Evolutionary conservation across 441 rosid genomes (phyloP), one percentile per base, ranked within the genome.

Genomic region (Daphne laureola): DNA sequence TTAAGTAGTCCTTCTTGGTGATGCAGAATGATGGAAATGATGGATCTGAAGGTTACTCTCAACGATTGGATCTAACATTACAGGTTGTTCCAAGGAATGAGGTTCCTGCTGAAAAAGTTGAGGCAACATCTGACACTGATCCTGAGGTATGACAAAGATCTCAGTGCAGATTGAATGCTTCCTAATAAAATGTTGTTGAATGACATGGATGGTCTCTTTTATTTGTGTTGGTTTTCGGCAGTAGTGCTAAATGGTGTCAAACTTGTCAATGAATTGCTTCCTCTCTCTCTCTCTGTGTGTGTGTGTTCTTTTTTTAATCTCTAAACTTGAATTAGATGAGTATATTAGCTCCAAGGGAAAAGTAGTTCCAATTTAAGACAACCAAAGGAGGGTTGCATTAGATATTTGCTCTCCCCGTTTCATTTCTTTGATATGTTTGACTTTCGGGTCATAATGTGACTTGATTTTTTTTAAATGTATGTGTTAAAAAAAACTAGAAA

Each of bases 81-180:
- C 69, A 17, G 43, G 58, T 51, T 54, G 53, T 57, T 65, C 60
- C 57, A 31, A 35, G 31, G 56, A 36, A 43, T 62, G 57, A 72
- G 41, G 65, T 41, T 16, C 58, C 27, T 57, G 51, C 17, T 43
- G 59, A 61, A 53, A 59, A 60, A 51, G 49, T 55, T 7, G 59
- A 31, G 14, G 58, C 43, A 27, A 35, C 38, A 18, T n/a, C 49
- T 14, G 48, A 42, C 12, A 43, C 12, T 59, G 65, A 78, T 63
- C 49, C 52, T 31, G 74, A 67, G 86, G 86, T 80, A 57, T 17
- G 25, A 35, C 23, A 58, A 14, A 51, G 27, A 12, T 43, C 27
- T 12, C 17, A 44, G 21, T 25, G 12, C 4, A 23, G 1, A 8
- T 27, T 40, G 46, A 15, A n/a, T 31, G 17, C 16, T 5, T 15